Conservation (phyloP, 495 filamentous ascomycete species). For the Lepidopterella palustris region DNA sequence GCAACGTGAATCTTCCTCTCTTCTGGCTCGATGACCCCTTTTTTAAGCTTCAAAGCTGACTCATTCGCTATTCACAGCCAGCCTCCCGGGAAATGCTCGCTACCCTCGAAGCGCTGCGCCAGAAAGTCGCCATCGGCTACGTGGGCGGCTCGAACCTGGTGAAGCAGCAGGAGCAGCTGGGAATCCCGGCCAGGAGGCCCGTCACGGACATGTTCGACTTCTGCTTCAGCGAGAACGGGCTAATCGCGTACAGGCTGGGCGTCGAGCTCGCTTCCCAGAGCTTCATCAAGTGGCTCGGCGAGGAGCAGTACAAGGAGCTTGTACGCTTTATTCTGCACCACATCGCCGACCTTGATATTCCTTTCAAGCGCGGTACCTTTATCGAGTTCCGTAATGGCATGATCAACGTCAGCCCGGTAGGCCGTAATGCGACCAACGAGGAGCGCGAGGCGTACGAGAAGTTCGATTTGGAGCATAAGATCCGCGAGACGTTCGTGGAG, state of each 20-base stretch:
- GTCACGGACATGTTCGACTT: conserved; percentile 87
- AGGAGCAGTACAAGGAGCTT: conserved; percentile 83
- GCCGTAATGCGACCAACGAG: conserved; percentile 72
- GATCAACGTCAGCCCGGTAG: conserved; percentile 89
- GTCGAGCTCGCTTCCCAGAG: conserved; percentile 59
- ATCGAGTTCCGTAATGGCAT: conserved; percentile 96
- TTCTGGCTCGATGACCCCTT: background rate
- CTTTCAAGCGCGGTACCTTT: conserved; percentile 91
- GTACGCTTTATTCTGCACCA: conserved; percentile 57
- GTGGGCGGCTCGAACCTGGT: conserved; percentile 63
- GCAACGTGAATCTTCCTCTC: conserved; percentile 50
- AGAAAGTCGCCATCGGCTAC: conserved; percentile 86
- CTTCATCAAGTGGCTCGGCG: conserved; percentile 91
- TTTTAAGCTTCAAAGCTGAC: too few relatives aligned
- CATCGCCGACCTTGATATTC: conserved; percentile 79
- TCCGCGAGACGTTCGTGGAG: conserved; percentile 65
- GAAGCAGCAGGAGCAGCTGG: conserved; percentile 96
- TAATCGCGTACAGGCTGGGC: conserved; percentile 82
- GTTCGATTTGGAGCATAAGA: conserved; percentile 69
- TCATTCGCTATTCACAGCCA: conserved; percentile 38
- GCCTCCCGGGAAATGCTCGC: conserved; percentile 74
- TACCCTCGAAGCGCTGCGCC: conserved; percentile 69
- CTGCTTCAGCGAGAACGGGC: conserved; percentile 91
- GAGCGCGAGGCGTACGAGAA: conserved; percentile 74
- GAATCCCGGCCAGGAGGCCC: conserved; percentile 42